A percentile compares a stretch with the other conserved stretches of the same genome.
phyloP scores from a whole-genome alignment of 169 alveolate genomes.

The Prorocentrum cordatum region DNA sequence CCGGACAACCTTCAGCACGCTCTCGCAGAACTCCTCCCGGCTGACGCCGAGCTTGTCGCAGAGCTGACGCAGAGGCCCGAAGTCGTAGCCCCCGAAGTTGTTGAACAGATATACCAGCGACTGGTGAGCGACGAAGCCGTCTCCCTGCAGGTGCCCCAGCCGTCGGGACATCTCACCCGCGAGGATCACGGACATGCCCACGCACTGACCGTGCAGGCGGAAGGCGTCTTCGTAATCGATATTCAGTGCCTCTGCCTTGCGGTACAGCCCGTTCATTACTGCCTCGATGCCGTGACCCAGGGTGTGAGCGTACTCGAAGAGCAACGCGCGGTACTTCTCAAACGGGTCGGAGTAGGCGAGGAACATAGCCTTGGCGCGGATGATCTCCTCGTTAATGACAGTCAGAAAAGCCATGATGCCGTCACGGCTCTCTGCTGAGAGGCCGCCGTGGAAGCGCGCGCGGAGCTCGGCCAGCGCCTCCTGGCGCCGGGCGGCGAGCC shows the following conservation, averaged over 20 bases:
- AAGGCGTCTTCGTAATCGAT: constrained; percentile 14
- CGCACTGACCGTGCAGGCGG: constrained; percentile 65
- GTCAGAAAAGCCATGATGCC: constrained; percentile 38
- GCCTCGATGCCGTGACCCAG: constrained; percentile 56
- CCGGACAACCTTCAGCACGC: constrained; percentile 42
- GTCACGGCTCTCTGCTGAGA: constrained; percentile 18
- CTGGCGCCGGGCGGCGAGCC: no score
- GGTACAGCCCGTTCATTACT: constrained; percentile 38
- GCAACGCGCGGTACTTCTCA: constrained; percentile 61
- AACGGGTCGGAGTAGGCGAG: constrained; percentile 57
- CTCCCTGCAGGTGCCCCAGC: constrained; percentile 27
- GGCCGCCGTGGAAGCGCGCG: constrained; percentile 3
- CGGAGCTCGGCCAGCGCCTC: constrained; percentile 17
- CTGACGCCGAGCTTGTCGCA: constrained; percentile 41
- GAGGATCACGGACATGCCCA: constrained; percentile 52
- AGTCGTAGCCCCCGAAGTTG: constrained; percentile 55
- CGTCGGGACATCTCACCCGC: constrained; percentile 54
- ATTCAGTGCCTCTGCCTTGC: not conserved
- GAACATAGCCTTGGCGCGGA: constrained; percentile 59
- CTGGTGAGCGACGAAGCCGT: constrained; percentile 54
- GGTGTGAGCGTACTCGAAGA: constrained; percentile 61
- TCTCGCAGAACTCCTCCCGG: constrained; percentile 52
- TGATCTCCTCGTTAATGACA: constrained; percentile 57
- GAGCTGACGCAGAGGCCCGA: constrained; percentile 32
- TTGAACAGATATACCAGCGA: constrained; percentile 38